Conservation (phyloP, 2,329 filamentous ascomycete genomes). For the Septoria linicola region DNA sequence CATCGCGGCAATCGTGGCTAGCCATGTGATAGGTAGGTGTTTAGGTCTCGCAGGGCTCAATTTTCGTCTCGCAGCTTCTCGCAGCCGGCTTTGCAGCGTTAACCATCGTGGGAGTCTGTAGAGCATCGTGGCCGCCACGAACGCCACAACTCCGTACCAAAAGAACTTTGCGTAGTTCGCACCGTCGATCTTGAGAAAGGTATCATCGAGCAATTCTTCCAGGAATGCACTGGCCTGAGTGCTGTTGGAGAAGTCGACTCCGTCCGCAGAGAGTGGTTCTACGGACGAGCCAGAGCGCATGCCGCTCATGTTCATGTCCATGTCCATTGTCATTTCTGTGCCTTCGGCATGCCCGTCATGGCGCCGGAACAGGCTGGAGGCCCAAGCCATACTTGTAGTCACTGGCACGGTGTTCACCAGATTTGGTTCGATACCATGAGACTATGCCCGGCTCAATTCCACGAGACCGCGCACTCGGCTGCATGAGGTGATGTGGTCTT, state of each 20-base stretch:
- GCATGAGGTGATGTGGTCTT: no score
- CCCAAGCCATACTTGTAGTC: constrained; percentile 1
- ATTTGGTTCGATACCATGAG: no score
- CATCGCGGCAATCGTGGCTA: constrained; percentile 38
- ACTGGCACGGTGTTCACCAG: no score
- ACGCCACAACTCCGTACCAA: constrained; percentile 42
- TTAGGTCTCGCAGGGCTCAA: constrained; percentile 36
- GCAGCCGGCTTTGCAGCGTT: constrained; percentile 37
- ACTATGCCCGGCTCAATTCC: no score
- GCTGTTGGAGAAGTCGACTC: constrained; percentile 41
- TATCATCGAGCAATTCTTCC: constrained; percentile 40
- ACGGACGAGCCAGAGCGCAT: constrained; percentile 19
- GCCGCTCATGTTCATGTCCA: constrained; percentile 26
- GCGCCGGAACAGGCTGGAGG: background rate
- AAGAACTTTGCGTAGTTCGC: constrained; percentile 42
- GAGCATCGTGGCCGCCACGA: constrained; percentile 37
- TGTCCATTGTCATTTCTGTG: constrained; percentile 23
- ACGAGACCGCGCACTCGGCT: no score
- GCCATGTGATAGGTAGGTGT: constrained; percentile 29
- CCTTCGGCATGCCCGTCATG: constrained; percentile 15
- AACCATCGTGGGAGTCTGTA: constrained; percentile 35
- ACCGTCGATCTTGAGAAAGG: constrained; percentile 37
- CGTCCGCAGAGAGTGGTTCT: constrained; percentile 35
- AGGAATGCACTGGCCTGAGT: constrained; percentile 41
- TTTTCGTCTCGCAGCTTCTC: constrained; percentile 37